Evolutionary conservation across 106 monocot genomes (phyloP).

Genomic region (Allium fistulosum): DNA sequence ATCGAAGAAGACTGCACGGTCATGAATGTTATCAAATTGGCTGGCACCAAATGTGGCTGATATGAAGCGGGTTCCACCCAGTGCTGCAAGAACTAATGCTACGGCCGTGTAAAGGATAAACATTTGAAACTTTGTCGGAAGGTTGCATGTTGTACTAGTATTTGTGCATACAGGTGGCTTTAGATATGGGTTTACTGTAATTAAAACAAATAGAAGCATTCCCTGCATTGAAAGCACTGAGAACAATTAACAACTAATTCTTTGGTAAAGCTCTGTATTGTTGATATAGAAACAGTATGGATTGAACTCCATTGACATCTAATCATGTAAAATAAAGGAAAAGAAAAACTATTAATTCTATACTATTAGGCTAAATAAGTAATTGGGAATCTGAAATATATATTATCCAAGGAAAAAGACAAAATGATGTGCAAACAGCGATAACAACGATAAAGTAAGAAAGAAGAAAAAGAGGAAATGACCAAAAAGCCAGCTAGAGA

Average conservation of each 20-base stretch:
- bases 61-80: conserved; percentile 12
- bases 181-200: conserved; percentile 2
- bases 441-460: background rate
- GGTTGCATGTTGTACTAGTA: background rate
- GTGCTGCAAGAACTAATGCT: background rate
- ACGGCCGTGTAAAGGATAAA: conserved; percentile 5
- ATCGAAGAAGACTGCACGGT: conserved; percentile 11
- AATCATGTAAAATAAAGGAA: too few relatives aligned
- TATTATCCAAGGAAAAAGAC: background rate
- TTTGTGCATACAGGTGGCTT: background rate
- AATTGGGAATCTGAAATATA: background rate
- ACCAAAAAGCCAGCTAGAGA: background rate
- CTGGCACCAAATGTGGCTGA: conserved; percentile 7
- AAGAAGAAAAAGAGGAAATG: background rate
- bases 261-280: too few relatives aligned
- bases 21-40: background rate
- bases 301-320: too few relatives aligned
- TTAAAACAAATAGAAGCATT: conserved; percentile 7
- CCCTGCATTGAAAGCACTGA: conserved; percentile 6
- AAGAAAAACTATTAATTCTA: too few relatives aligned
- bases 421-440: background rate
- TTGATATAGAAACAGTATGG: too few relatives aligned
- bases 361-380: too few relatives aligned
- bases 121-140: conserved; percentile 4
- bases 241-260: background rate